Conservation (phyloP, 2,329 filamentous ascomycete genomes). For the Clonostachys byssicola region DNA sequence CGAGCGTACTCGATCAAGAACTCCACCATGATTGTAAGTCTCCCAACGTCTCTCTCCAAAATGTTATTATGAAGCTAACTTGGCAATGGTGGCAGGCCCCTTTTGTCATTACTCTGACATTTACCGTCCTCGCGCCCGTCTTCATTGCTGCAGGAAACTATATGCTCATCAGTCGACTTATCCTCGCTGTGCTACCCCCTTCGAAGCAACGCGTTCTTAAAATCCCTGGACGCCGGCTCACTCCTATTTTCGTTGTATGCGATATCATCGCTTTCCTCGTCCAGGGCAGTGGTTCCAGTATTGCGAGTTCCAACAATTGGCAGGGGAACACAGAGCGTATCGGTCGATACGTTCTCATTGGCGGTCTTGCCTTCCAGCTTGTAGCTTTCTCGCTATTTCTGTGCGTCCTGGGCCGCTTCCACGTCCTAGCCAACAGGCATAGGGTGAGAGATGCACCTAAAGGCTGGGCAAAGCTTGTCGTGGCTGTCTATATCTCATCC, state of each 20-base stretch:
- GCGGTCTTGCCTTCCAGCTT: slow-evolving; percentile 32
- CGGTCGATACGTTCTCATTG: slow-evolving; percentile 34
- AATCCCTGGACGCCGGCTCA: slow-evolving; percentile 30
- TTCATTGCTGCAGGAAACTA: slow-evolving; percentile 46
- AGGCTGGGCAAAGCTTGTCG: slow-evolving; percentile 30
- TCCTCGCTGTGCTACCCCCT: slow-evolving; percentile 26
- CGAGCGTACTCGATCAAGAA: slow-evolving; percentile 28
- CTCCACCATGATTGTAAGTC: slow-evolving; percentile 23
- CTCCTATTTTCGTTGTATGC: slow-evolving; percentile 37
- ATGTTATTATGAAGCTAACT: too few relatives aligned
- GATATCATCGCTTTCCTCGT: slow-evolving; percentile 40
- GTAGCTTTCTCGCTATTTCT: slow-evolving; percentile 33
- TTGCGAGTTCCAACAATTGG: slow-evolving; percentile 37
- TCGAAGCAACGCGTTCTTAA: slow-evolving; percentile 25
- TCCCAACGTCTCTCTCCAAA: neutral
- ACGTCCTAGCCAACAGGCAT: slow-evolving; percentile 16
- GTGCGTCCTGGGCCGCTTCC: slow-evolving; percentile 30
- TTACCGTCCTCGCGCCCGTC: slow-evolving; percentile 43
- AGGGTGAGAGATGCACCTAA: slow-evolving; percentile 16
- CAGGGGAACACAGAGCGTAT: slow-evolving; percentile 26
- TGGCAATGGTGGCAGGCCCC: slow-evolving; percentile 13
- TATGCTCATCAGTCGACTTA: slow-evolving; percentile 42
- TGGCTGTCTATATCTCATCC: slow-evolving; percentile 37
- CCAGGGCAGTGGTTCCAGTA: slow-evolving; percentile 36
- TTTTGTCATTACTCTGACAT: slow-evolving; percentile 29